Evolutionary conservation across 768 basidiomycete species (phyloP), one percentile per base, ranked within the genome.

Genomic region (Mycena floridula): DNA sequence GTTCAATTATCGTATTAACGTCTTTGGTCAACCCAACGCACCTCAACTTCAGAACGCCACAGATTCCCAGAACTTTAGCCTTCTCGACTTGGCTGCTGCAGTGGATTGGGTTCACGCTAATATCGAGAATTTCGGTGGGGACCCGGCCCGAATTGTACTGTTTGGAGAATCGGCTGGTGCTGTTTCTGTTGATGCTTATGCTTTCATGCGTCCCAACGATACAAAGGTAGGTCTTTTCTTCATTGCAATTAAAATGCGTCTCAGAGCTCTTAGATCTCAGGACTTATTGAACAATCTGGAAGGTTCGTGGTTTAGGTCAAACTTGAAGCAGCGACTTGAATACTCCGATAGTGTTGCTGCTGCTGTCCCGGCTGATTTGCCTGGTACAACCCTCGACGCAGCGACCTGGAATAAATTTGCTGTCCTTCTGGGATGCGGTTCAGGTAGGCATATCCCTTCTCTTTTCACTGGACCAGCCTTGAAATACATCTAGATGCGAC

Each of bases 101-200:
- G 60, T 75, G 5, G 49, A 72, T 48, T 74, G 73, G 74, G 64
- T 75, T 2, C 63, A 69, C 35, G 59, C 66, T 38, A 72, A 77
- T 50, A 75, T 77, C 40, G 64, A 59, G 15, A 59, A 54, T 8
- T 77, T 77, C 60, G n/a, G n/a, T n/a, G n/a, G n/a, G n/a, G n/a
- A n/a, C n/a, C n/a, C n/a, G 7, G 32, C 13, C 7, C 32, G 73
- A 42, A 59, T 69, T 24, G 55, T 54, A 12, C 37, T 70, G n/a
- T 67, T 65, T 37, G 68, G 68, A 5, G 60, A 68, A 43, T 67
- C 66, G 45, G 67, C 68, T 21, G 68, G 67, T 3, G 62, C 59
- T 38, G 55, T 52, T 9, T 58, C 62, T 2, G 57, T 56, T 37
- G 67, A 66, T 47, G 58, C 59, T 0, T 69, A 65, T 46, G 56